Percentiles rank a stretch among this genome's conserved stretches.
Evolutionary conservation across 257 asterid species (phyloP).

Genomic region (Solanum microdontum): DNA sequence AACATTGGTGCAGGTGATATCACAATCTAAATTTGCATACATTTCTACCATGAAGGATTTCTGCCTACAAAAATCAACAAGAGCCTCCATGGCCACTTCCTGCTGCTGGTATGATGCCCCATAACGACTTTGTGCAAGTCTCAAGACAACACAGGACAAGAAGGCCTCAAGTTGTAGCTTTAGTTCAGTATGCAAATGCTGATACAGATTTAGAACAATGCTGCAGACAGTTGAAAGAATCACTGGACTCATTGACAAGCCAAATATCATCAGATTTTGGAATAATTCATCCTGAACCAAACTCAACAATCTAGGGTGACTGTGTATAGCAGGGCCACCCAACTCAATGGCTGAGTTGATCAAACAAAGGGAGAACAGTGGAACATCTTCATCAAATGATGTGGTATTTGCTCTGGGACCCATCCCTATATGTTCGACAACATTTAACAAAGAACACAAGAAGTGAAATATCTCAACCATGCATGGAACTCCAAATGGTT

Average conservation of each 20-base stretch:
- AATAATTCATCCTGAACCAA: conserved; percentile 88
- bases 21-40: conserved; percentile 91
- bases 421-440: conserved; percentile 65
- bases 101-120: conserved; percentile 96
- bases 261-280: conserved; percentile 84
- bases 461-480: conserved; percentile 95
- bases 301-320: conserved; percentile 76
- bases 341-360: conserved; percentile 85
- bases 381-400: conserved; percentile 86
- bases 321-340: conserved; percentile 65
- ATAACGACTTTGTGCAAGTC: conserved; percentile 81
- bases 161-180: conserved; percentile 93
- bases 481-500: conserved; percentile 90
- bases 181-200: conserved; percentile 67
- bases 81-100: conserved; percentile 96
- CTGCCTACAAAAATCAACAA: conserved; percentile 93
- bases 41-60: conserved; percentile 83
- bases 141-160: conserved; percentile 86
- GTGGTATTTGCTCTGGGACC: conserved; percentile 76
- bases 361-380: conserved; percentile 80
- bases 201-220: conserved; percentile 79
- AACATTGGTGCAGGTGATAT: conserved; percentile 84
- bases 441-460: conserved; percentile 78
- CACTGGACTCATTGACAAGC: conserved; percentile 75
- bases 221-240: conserved; percentile 92